phyloP scores from a whole-genome alignment of 192 early-diverging fungal species.

The Spizellomyces punctatus region DNA sequence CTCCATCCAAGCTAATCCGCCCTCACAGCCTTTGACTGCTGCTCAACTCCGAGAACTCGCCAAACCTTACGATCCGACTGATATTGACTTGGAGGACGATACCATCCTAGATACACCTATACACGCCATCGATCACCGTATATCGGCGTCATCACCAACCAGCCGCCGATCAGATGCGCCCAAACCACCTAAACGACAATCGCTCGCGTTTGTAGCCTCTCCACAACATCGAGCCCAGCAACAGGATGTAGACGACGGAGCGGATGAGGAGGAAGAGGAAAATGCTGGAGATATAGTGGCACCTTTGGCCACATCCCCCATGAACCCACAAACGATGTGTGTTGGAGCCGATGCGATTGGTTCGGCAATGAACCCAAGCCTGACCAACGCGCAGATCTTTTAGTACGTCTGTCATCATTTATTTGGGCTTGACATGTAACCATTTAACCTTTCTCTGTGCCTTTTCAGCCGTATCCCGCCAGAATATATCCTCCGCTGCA shows the following conservation, averaged over 20 bases:
- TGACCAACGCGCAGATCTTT: slow-evolving; percentile 35
- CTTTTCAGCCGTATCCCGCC: slow-evolving; percentile 39
- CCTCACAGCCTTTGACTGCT: too few species aligned
- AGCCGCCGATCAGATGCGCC: neutral
- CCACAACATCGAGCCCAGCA: neutral
- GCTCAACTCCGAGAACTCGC: too few species aligned
- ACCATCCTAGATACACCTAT: slow-evolving; percentile 10
- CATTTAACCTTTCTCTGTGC: neutral
- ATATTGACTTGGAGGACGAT: neutral
- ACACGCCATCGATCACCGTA: slow-evolving; percentile 6
- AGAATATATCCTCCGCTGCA: slow-evolving; percentile 52
- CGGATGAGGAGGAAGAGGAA: slow-evolving; percentile 11
- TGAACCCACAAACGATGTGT: slow-evolving; percentile 3
- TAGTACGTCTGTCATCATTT: slow-evolving; percentile 19
- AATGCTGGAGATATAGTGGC: slow-evolving; percentile 3
- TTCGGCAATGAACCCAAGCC: slow-evolving; percentile 20
- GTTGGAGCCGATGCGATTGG: slow-evolving; percentile 30
- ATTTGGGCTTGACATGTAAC: neutral
- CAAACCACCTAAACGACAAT: slow-evolving; percentile 10
- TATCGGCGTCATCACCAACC: slow-evolving; percentile 5
- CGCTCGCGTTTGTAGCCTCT: slow-evolving; percentile 10
- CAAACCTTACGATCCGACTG: neutral
- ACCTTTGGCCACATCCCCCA: slow-evolving; percentile 3
- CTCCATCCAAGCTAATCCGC: too few species aligned
- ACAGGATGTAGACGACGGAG: slow-evolving; percentile 19